Conservation (phyloP, 495 filamentous ascomycete genomes). For the Podospora pseudopauciseta region DNA sequence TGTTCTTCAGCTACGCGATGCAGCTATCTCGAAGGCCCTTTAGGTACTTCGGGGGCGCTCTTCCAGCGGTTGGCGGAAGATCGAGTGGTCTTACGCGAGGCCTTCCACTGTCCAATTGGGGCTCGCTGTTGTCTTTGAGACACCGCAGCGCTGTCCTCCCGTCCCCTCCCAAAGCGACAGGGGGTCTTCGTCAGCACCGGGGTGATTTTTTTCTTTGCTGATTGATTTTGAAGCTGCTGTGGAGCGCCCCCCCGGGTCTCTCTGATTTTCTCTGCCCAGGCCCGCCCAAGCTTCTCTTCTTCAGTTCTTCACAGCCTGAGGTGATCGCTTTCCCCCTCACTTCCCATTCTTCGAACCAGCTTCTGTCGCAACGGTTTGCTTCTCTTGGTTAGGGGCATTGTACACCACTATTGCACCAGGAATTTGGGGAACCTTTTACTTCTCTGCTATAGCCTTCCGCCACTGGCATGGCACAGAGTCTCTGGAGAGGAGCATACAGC, state of each 20-base stretch:
- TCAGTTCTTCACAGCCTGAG: not conserved
- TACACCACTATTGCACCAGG: not conserved
- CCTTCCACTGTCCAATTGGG: conserved; percentile 19
- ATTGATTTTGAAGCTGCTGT: not conserved
- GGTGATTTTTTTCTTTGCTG: conserved; percentile 4
- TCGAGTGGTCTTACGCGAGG: conserved; percentile 18
- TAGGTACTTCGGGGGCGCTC: conserved; percentile 20
- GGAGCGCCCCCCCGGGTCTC: not conserved
- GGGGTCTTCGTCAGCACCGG: conserved; percentile 13
- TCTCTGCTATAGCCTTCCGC: no score
- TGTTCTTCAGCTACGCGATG: conserved; percentile 25
- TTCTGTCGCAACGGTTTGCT: not conserved
- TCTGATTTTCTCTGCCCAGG: not conserved
- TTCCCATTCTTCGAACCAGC: not conserved
- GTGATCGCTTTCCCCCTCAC: not conserved
- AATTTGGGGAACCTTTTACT: not conserved
- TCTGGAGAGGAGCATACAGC: not conserved
- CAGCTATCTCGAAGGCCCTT: conserved; percentile 14
- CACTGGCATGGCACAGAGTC: not conserved
- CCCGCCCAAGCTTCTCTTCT: not conserved
- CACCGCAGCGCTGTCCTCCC: conserved; percentile 13
- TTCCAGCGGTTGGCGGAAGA: conserved; percentile 16
- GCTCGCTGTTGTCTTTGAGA: conserved; percentile 19
- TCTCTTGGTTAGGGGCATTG: not conserved
- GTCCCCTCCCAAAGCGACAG: conserved; percentile 16